A percentile compares a stretch with the other conserved stretches of the same genome.
phyloP scores from a whole-genome alignment of 805 yeast genomes.

The Nakazawaea populi region DNA sequence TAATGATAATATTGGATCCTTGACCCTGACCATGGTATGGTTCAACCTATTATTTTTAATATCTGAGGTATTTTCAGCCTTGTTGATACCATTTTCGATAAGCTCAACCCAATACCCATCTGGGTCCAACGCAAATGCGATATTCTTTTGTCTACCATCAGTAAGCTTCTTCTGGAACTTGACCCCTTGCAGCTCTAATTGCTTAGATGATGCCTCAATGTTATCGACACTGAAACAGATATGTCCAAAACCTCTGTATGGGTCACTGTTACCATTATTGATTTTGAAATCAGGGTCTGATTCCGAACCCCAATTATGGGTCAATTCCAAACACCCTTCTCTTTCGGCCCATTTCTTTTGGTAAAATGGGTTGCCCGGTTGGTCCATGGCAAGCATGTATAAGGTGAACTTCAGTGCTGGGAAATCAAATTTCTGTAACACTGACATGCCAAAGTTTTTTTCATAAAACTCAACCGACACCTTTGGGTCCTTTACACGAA shows the following conservation, averaged over 20 bases:
- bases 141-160: conserved; percentile 90
- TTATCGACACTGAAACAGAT: conserved; percentile 84
- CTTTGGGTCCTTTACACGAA: conserved; percentile 79
- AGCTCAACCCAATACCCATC: conserved; percentile 97
- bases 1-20: conserved; percentile 72
- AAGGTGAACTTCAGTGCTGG: conserved; percentile 56
- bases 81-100: conserved; percentile 48
- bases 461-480: conserved; percentile 68
- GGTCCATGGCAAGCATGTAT: conserved; percentile 60
- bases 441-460: conserved; percentile 67
- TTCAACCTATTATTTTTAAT: conserved; percentile 50
- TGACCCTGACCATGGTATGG: conserved; percentile 90
- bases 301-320: conserved; percentile 76
- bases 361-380: conserved; percentile 31
- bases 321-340: conserved; percentile 75
- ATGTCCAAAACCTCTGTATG: conserved; percentile 91
- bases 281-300: conserved; percentile 46
- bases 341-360: conserved; percentile 32
- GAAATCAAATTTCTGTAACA: conserved; percentile 44
- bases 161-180: conserved; percentile 73
- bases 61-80: conserved; percentile 34
- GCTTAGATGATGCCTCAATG: conserved; percentile 54
- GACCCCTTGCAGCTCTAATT: conserved; percentile 57
- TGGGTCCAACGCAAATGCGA: conserved; percentile 94
- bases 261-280: conserved; percentile 80